Evolutionary conservation across 768 basidiomycete species (phyloP), one percentile per base, ranked within the genome.

Genomic region (Albatrellus ellisii): DNA sequence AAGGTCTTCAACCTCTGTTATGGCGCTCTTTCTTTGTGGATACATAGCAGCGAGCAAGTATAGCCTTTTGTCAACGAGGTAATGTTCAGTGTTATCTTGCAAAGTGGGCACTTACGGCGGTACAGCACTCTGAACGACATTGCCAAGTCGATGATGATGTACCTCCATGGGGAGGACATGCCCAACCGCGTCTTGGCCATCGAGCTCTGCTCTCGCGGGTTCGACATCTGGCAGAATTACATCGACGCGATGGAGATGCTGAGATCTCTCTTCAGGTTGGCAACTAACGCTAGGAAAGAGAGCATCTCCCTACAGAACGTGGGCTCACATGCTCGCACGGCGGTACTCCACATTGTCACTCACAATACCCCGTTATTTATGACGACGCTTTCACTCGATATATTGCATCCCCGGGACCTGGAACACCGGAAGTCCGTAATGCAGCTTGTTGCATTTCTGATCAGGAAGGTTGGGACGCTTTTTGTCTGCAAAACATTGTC

Each of bases 141-240:
- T 39, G 79, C 92, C 1, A 81, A 80, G 53, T 94, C 90, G 0
- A 73, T 97, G 42, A 67, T 72, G 0, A 50, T 79, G 7, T 91
- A 82, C 52, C 67, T 99, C 10, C 72, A 87, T 41, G 79, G 87
- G 45, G 77, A 82, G 37, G 63, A 68, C 6, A 77, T 78, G 0
- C 66, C 65, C 1, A 73, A 85, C 56, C 66, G 80, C 6, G 66
- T 75, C 3, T 66, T 91, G 10, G 89, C 86, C 0, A 79, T 95
- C 48, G 94, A 98, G 53, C 66, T 97, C 8, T 90, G 87, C 52
- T 80, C 85, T 1, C 77, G 85, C 34, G 94, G 94, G 0, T 98
- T 97, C 56, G 73, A 81, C 34, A 77, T 92, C 37, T 98, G 92
- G 91, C 90, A 95, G 54, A 78, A 89, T 50, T 90, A 91, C 51